Conservation (phyloP, 2,329 filamentous ascomycete species). For the Neurospora sp. region DNA sequence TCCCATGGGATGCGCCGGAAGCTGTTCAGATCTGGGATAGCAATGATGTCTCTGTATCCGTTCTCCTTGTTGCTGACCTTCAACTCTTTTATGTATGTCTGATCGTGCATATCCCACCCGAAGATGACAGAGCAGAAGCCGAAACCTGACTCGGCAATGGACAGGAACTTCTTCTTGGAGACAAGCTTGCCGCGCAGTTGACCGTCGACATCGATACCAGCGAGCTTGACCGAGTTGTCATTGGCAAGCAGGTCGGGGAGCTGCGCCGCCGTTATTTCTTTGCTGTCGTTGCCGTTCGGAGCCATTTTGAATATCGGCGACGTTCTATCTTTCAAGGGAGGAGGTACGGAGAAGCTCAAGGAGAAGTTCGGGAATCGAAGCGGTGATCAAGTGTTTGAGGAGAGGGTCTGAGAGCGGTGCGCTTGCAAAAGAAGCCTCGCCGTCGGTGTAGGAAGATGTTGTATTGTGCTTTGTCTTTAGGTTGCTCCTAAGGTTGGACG, state of each 20-base stretch:
- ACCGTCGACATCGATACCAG: conserved; percentile 80
- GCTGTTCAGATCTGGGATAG: conserved; percentile 66
- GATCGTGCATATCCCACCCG: conserved; percentile 95
- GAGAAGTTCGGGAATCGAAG: neutral
- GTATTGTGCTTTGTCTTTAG: neutral
- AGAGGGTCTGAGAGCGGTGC: neutral
- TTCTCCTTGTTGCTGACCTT: conserved; percentile 84
- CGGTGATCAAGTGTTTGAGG: neutral
- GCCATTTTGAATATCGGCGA: conserved; percentile 2
- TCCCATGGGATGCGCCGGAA: conserved; percentile 90
- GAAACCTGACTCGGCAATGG: conserved; percentile 70
- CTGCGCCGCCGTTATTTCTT: conserved; percentile 48
- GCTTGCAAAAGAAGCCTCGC: neutral
- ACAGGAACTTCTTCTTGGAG: conserved; percentile 87
- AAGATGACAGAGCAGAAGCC: conserved; percentile 93
- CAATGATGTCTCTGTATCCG: conserved; percentile 78
- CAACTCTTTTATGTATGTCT: conserved; percentile 78
- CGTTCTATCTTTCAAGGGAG: neutral
- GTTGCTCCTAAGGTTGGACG: neutral
- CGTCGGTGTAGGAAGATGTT: neutral
- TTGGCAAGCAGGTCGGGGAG: conserved; percentile 57
- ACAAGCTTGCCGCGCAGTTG: conserved; percentile 82
- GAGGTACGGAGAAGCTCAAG: neutral
- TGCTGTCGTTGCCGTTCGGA: neutral
- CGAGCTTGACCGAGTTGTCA: conserved; percentile 77